Evolutionary conservation across 177 flowering plant genomes (phyloP), one percentile per base, ranked within the genome.

Genomic region (Tripterygium wilfordii): DNA sequence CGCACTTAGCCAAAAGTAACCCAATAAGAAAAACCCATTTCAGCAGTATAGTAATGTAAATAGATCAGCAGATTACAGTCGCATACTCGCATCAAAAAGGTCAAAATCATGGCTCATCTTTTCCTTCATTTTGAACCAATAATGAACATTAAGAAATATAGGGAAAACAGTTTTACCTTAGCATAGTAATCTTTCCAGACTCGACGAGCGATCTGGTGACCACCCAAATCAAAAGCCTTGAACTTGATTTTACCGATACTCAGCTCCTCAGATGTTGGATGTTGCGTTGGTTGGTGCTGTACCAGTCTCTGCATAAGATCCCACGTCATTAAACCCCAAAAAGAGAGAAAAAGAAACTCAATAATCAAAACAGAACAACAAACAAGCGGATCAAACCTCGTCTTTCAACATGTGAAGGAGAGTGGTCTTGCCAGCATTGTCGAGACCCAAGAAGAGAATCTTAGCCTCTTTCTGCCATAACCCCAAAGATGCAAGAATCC

Each of bases 161-260:
- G n/a, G n/a, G n/a, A n/a, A 28, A 8, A 14, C 27, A 41, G 16
- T n/a, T n/a, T n/a, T n/a, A 78, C 88, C 82, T 77, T 76, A 18
- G 86, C 86, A 47, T 85, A 80, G 56, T 82, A 85, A 61, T 84
- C 92, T 36, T 82, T 82, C 94, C 94, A 85, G 40, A 85, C 95
- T 24, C 89, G 65, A 39, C 92, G 80, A 60, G 92, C 92, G 48
- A 85, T 82, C 71, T 80, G 94, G 60, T 85, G 90, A 3, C 95
- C 91, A 25, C 95, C 95, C 68, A 86, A 77, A 75, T 86, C 95
- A 5, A 56, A 56, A 41, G 61, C 61, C 27, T 56, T 56, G 42
- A 56, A 56, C 72, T 83, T 86, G 56, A 86, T 86, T 45, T 77
- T 65, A 26, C 90, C 95, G 40, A 85, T 85, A 54, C 90, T 83